These are phyloP conservation scores for Acacia concinna DNA, from an alignment of 331 rosid genomes.

Conservation along the genomic window DNA sequence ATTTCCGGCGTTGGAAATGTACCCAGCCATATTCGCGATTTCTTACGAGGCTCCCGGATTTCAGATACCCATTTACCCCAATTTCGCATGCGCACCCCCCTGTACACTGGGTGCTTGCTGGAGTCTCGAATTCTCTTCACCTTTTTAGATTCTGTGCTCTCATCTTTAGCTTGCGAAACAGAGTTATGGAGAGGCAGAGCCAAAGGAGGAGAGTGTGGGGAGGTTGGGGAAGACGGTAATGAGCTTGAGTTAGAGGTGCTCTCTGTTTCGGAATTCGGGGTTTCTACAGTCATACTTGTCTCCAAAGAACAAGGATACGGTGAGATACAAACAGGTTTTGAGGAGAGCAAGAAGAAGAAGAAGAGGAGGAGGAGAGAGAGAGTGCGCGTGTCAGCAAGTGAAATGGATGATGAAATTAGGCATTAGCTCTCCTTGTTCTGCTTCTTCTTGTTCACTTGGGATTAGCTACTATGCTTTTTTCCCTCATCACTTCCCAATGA, in stretches of 20 bases:
- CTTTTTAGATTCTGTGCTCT: neutral
- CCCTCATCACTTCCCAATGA: conserved; percentile 43
- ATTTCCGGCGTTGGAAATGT: conserved; percentile 73
- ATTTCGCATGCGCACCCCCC: conserved; percentile 73
- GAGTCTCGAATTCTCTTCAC: conserved; percentile 53
- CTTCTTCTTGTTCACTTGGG: neutral
- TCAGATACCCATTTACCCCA: conserved; percentile 91
- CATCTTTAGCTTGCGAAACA: neutral
- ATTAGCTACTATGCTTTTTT: neutral
- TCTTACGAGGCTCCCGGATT: conserved; percentile 76
- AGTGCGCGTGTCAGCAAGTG: neutral
- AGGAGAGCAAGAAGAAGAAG: neutral
- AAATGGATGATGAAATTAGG: neutral
- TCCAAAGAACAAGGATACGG: neutral
- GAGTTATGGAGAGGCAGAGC: neutral
- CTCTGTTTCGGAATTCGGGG: conserved; percentile 51
- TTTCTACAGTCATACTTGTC: conserved; percentile 39
- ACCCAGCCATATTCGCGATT: conserved; percentile 78
- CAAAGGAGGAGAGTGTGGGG: conserved; percentile 30
- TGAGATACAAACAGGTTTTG: neutral
- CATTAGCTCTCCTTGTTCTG: neutral
- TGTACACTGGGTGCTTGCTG: conserved; percentile 55
- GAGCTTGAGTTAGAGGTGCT: conserved; percentile 62
- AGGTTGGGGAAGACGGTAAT: conserved; percentile 42
- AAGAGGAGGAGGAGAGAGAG: neutral